Evolutionary conservation across 2,329 filamentous ascomycete species (phyloP).

Genomic region (Aspergillus flavus): DNA sequence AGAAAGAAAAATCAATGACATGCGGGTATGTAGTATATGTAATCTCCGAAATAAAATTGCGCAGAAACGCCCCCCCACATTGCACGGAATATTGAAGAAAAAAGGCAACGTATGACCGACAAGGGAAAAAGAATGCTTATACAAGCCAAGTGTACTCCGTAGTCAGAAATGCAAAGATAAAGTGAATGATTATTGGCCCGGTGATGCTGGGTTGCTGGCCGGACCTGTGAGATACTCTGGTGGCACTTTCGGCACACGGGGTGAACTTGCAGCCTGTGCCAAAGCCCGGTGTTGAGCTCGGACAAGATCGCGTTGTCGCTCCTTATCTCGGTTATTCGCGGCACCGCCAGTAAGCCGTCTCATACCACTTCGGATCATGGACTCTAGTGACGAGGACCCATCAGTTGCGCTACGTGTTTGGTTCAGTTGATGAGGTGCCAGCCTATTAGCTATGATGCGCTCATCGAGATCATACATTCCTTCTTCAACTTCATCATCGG

Average conservation of each 20-base stretch:
- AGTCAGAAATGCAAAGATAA: not conserved
- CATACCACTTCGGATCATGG: conserved; percentile 50
- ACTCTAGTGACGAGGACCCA: conserved; percentile 47
- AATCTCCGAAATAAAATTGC: conserved; percentile 8
- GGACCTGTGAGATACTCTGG: conserved; percentile 48
- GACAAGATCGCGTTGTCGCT: conserved; percentile 48
- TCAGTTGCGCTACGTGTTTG: conserved; percentile 41
- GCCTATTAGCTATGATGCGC: conserved; percentile 44
- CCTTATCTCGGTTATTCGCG: conserved; percentile 44
- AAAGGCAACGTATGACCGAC: conserved; percentile 2
- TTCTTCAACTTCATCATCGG: conserved; percentile 77
- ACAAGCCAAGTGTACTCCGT: not conserved
- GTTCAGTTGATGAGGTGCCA: conserved; percentile 23
- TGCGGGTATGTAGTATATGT: conserved; percentile 12
- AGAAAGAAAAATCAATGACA: not conserved
- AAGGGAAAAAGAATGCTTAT: conserved; percentile 2
- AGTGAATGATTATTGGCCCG: conserved; percentile 22
- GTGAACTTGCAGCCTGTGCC: conserved; percentile 41
- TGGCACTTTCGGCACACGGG: conserved; percentile 52
- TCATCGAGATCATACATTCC: conserved; percentile 83
- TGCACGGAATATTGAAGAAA: conserved; percentile 1
- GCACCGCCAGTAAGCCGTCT: conserved; percentile 50
- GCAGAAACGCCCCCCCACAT: conserved; percentile 9
- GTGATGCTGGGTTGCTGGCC: conserved; percentile 39
- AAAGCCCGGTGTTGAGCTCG: conserved; percentile 47